Percentiles rank a stretch among this genome's conserved stretches.
phyloP scores from a whole-genome alignment of 163 green algal species.

The Scenedesmus sp. region DNA sequence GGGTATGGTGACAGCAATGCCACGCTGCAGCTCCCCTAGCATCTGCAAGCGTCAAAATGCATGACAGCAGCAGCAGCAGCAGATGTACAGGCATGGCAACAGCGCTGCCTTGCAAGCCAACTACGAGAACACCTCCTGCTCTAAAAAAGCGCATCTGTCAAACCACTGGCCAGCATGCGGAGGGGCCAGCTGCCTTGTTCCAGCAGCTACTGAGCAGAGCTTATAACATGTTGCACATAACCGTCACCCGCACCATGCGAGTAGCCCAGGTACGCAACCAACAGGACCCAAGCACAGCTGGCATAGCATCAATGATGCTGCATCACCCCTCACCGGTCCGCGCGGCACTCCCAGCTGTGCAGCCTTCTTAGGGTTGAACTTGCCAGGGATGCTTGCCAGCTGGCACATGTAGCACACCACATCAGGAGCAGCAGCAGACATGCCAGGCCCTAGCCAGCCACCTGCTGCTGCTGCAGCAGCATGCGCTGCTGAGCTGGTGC shows the following conservation, averaged over 20 bases:
- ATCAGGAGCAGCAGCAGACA: slow-evolving; percentile 8
- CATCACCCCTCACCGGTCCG: slow-evolving; percentile 61
- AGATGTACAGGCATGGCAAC: background rate
- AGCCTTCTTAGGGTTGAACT: slow-evolving; percentile 85
- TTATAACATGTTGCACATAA: too few relatives aligned
- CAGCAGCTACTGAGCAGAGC: too few relatives aligned
- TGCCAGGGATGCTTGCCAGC: slow-evolving; percentile 81
- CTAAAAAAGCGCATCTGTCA: too few relatives aligned
- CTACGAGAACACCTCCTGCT: too few relatives aligned
- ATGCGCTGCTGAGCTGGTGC: slow-evolving; percentile 30
- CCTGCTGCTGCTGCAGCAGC: slow-evolving; percentile 49
- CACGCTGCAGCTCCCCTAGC: slow-evolving; percentile 77
- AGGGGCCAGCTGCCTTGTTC: too few relatives aligned
- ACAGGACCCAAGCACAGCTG: too few relatives aligned
- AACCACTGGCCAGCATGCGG: too few relatives aligned
- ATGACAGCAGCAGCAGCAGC: background rate
- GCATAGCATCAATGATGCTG: too few relatives aligned
- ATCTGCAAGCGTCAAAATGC: background rate
- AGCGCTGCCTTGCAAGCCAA: too few relatives aligned
- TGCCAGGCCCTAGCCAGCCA: background rate
- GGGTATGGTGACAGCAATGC: slow-evolving; percentile 62
- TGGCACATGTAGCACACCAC: slow-evolving; percentile 65
- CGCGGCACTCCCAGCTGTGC: slow-evolving; percentile 78
- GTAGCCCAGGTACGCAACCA: too few relatives aligned
- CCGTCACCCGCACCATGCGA: too few relatives aligned